Evolutionary conservation across 2,329 filamentous ascomycete genomes (phyloP).

Genomic region (Diaporthe sp.): DNA sequence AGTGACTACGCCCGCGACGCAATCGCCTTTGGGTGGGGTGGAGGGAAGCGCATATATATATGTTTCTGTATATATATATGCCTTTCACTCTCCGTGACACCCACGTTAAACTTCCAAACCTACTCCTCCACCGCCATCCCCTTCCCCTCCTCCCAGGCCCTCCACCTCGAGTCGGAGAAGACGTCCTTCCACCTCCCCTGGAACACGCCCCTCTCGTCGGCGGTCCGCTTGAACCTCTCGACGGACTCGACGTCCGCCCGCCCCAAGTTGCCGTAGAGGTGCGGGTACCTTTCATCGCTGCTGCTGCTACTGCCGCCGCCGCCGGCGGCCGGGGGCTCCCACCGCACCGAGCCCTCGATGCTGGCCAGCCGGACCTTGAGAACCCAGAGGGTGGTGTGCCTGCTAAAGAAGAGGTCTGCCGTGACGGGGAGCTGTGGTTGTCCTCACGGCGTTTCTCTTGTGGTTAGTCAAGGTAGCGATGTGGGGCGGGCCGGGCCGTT

Average conservation of each 20-base stretch:
- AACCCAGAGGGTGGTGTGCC: constrained; percentile 59
- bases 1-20: background rate
- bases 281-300: constrained; percentile 64
- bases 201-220: constrained; percentile 50
- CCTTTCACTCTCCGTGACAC: too few relatives aligned
- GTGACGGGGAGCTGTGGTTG: constrained; percentile 59
- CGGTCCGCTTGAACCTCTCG: constrained; percentile 61
- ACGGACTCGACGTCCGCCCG: constrained; percentile 63
- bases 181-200: constrained; percentile 59
- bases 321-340: constrained; percentile 61
- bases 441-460: background rate
- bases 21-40: background rate
- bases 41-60: background rate
- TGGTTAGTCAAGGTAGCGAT: background rate
- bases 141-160: constrained; percentile 50
- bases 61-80: background rate
- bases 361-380: constrained; percentile 66
- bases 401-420: constrained; percentile 60
- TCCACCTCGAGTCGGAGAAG: constrained; percentile 57
- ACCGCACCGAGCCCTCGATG: constrained; percentile 61
- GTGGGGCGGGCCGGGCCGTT: background rate
- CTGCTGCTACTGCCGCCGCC: constrained; percentile 37
- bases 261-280: constrained; percentile 72
- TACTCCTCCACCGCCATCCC: constrained; percentile 14
- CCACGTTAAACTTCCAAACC: background rate